A percentile compares a stretch with the other conserved stretches of the same genome.
phyloP scores from a whole-genome alignment of 192 early-diverging fungal genomes.

The Oehlia diaphana region DNA sequence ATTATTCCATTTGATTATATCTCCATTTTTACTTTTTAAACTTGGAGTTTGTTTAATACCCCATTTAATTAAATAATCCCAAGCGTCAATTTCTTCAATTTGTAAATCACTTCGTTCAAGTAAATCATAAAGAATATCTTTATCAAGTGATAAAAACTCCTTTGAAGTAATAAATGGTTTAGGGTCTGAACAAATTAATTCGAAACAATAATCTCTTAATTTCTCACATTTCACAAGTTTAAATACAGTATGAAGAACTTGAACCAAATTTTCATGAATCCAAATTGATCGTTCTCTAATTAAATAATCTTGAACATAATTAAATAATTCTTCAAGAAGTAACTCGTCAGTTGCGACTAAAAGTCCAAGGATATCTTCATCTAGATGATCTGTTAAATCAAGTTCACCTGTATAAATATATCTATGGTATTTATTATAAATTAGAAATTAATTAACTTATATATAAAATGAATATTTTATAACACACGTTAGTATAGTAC shows the following conservation, averaged over 20 bases:
- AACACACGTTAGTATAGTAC: too few species aligned
- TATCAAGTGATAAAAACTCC: slow-evolving; percentile 13
- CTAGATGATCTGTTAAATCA: neutral
- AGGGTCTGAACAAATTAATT: neutral
- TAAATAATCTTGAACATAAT: neutral
- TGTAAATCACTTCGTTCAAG: slow-evolving; percentile 3
- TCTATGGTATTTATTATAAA: too few species aligned
- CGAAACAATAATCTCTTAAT: neutral
- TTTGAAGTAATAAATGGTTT: slow-evolving; percentile 3
- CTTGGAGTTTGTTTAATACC: neutral
- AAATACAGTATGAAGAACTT: slow-evolving; percentile 5
- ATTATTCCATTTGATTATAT: too few species aligned
- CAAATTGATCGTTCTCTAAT: slow-evolving; percentile 1
- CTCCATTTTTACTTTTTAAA: too few species aligned
- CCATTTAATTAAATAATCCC: slow-evolving; percentile 24
- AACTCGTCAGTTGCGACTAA: slow-evolving; percentile 14
- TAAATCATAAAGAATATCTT: slow-evolving; percentile 8
- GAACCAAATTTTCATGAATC: slow-evolving; percentile 5
- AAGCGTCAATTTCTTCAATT: slow-evolving; percentile 18
- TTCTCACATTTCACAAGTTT: neutral
- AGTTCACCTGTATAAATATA: slow-evolving; percentile 25
- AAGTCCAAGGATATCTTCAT: neutral
- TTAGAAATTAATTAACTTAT: too few species aligned
- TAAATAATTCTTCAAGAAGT: slow-evolving; percentile 16
- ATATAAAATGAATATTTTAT: too few species aligned